phyloP scores from a whole-genome alignment of 768 basidiomycete genomes.

The Trametes maxima region DNA sequence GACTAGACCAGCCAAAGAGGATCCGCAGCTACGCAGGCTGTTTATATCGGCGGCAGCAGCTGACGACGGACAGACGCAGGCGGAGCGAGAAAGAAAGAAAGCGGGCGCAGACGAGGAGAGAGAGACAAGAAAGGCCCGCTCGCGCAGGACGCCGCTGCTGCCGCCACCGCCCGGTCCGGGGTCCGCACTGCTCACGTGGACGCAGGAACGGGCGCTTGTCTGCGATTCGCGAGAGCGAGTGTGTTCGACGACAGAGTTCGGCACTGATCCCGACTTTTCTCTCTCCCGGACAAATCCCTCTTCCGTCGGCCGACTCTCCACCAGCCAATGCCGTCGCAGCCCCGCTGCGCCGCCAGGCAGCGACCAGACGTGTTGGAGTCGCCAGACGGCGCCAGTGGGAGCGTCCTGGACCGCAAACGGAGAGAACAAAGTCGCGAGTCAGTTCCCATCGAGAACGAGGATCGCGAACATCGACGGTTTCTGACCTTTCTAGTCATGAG shows the following conservation, averaged over 20 bases:
- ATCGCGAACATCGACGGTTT: constrained; percentile 12
- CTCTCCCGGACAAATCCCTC: too few relatives aligned
- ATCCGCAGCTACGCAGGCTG: neutral
- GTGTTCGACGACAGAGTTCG: too few relatives aligned
- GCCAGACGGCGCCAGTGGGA: neutral
- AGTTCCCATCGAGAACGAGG: constrained; percentile 2
- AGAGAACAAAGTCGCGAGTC: neutral
- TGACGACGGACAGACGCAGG: neutral
- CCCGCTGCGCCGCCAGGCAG: too few relatives aligned
- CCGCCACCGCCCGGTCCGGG: neutral
- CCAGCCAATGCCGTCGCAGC: too few relatives aligned
- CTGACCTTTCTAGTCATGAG: constrained; percentile 2
- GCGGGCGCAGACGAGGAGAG: neutral
- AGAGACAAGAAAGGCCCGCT: neutral
- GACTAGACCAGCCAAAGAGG: too few relatives aligned
- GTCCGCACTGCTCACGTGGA: too few relatives aligned
- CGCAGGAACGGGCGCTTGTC: too few relatives aligned
- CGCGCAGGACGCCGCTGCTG: neutral
- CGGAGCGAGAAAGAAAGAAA: too few relatives aligned
- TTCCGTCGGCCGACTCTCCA: too few relatives aligned
- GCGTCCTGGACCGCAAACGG: neutral
- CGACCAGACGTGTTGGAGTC: too few relatives aligned
- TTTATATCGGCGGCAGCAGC: neutral
- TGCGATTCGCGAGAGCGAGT: too few relatives aligned
- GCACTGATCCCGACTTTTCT: too few relatives aligned